Evolutionary conservation across 768 basidiomycete genomes (phyloP).

Genomic region (Fomitopsis serialis): DNA sequence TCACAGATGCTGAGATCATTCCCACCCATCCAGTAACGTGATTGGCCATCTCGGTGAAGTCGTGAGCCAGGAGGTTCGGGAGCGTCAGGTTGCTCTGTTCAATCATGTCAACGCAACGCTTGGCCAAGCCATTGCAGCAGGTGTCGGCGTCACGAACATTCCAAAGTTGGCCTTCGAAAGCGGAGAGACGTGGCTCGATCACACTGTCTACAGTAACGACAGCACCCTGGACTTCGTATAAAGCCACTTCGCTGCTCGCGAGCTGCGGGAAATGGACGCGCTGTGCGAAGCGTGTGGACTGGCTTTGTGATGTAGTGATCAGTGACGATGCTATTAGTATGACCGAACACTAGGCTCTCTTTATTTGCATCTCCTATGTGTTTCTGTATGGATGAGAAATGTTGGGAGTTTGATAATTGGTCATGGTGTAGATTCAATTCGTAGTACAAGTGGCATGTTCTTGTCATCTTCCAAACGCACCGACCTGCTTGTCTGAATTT

Average conservation of each 20-base stretch:
- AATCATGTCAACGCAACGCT: slow-evolving; percentile 31
- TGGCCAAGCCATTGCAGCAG: slow-evolving; percentile 30
- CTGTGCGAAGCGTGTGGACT: too few species aligned
- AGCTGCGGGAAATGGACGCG: too few species aligned
- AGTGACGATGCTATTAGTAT: too few species aligned
- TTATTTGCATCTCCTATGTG: too few species aligned
- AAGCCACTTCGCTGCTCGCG: not conserved
- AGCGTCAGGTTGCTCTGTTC: slow-evolving; percentile 30
- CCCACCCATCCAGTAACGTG: slow-evolving; percentile 23
- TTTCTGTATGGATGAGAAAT: too few species aligned
- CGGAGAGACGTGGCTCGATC: slow-evolving; percentile 20
- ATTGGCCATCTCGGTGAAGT: slow-evolving; percentile 34
- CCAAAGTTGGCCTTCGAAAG: slow-evolving; percentile 12
- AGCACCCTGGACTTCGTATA: slow-evolving; percentile 14
- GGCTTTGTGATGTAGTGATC: too few species aligned
- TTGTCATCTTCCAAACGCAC: too few species aligned
- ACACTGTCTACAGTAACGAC: slow-evolving; percentile 10
- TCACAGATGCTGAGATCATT: not conserved
- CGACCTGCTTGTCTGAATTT: too few species aligned
- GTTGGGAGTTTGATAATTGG: too few species aligned
- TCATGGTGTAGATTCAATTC: too few species aligned
- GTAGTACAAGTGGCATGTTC: too few species aligned
- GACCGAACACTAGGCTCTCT: too few species aligned
- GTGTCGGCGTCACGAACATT: slow-evolving; percentile 20
- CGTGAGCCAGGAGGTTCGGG: slow-evolving; percentile 22